Evolutionary conservation across 2,329 filamentous ascomycete genomes (phyloP).

Genomic region (Phyllachora maydis): DNA sequence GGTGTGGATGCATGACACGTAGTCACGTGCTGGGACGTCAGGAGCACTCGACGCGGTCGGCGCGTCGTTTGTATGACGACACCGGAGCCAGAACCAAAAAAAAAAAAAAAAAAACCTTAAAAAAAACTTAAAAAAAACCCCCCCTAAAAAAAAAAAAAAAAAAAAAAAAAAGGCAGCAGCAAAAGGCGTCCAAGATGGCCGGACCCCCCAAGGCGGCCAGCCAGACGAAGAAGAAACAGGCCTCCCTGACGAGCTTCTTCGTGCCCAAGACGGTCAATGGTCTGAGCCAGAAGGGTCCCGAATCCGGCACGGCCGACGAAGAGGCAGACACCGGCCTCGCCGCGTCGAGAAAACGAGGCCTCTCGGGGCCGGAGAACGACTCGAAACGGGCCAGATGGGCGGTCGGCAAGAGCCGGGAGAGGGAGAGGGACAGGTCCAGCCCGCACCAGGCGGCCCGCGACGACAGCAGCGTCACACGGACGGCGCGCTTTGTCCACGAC

Average conservation of each 20-base stretch:
- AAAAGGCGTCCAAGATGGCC: constrained; percentile 16
- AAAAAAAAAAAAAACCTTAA: constrained; percentile 1
- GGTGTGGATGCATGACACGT: no score
- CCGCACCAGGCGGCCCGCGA: constrained; percentile 5
- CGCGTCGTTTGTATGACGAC: no score
- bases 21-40: no score
- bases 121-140: no score
- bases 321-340: no score
- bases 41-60: no score
- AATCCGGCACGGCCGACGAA: constrained; percentile 8
- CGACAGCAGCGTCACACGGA: constrained; percentile 18
- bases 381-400: constrained; percentile 23
- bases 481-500: constrained; percentile 30
- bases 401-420: constrained; percentile 16
- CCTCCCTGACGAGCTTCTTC: constrained; percentile 76
- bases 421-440: constrained; percentile 7
- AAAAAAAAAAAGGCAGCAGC: no score
- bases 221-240: constrained; percentile 62
- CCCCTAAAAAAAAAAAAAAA: no score
- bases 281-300: constrained; percentile 9
- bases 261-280: constrained; percentile 35
- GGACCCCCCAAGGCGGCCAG: constrained; percentile 17
- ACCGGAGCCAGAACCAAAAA: constrained; percentile 5
- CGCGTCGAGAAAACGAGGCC: constrained; percentile 24
- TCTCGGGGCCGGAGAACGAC: constrained; percentile 19